Conservation (phyloP, 2,329 filamentous ascomycete genomes). For the Fusarium sp. region DNA sequence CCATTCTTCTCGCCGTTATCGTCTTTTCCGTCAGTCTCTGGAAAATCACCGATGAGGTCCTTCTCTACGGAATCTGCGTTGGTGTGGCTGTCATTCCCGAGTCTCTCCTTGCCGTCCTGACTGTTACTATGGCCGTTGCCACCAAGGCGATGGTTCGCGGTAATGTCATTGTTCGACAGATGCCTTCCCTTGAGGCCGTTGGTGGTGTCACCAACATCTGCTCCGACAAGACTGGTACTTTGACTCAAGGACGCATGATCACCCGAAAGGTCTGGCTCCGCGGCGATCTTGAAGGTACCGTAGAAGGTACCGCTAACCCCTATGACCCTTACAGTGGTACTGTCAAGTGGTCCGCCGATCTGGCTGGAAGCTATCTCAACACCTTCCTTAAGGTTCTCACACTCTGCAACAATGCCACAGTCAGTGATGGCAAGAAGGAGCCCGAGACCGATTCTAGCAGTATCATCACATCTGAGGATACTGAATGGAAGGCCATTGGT, state of each 20-base stretch:
- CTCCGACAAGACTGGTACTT: slow-evolving; percentile 76
- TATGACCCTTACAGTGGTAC: slow-evolving; percentile 70
- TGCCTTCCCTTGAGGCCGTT: slow-evolving; percentile 73
- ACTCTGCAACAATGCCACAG: slow-evolving; percentile 70
- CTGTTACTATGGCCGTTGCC: slow-evolving; percentile 76
- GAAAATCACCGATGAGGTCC: slow-evolving; percentile 64
- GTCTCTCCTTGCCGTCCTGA: slow-evolving; percentile 75
- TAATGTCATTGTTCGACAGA: slow-evolving; percentile 73
- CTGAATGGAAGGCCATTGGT: slow-evolving; percentile 69
- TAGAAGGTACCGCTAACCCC: slow-evolving; percentile 67
- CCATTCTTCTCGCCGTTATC: slow-evolving; percentile 68
- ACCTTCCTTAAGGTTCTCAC: slow-evolving; percentile 66
- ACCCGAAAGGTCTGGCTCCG: slow-evolving; percentile 71
- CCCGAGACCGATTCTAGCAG: slow-evolving; percentile 60
- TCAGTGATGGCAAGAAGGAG: slow-evolving; percentile 61
- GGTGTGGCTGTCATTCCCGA: slow-evolving; percentile 73
- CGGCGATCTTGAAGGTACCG: slow-evolving; percentile 62
- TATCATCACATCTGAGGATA: slow-evolving; percentile 57
- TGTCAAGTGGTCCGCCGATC: slow-evolving; percentile 57
- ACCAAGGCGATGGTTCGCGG: slow-evolving; percentile 72
- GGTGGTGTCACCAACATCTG: slow-evolving; percentile 77
- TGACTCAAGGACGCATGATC: slow-evolving; percentile 75
- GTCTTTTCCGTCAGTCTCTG: slow-evolving; percentile 70
- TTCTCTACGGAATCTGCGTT: slow-evolving; percentile 71
- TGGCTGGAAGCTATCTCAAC: slow-evolving; percentile 55